Conservation (phyloP, 768 basidiomycete genomes). For the Agrocybe chaxingu region DNA sequence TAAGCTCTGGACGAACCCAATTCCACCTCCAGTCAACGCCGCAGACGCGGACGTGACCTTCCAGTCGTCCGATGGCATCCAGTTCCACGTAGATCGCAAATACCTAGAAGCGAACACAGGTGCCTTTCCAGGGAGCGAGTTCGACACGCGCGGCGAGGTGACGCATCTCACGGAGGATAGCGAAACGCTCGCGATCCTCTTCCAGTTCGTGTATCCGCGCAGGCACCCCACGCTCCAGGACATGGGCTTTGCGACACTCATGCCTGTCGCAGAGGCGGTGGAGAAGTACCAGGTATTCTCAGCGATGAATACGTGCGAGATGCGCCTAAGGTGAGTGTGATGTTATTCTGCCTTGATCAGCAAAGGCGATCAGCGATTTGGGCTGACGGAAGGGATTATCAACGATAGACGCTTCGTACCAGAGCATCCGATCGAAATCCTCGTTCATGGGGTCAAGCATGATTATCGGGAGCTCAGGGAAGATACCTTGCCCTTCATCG, state of each 20-base stretch:
- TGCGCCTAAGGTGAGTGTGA: conserved; percentile 15
- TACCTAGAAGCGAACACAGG: conserved; percentile 11
- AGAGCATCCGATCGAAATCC: conserved; percentile 9
- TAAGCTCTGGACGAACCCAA: too few relatives aligned
- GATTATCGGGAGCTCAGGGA: conserved; percentile 8
- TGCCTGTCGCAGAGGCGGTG: conserved; percentile 21
- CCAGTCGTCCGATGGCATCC: conserved; percentile 10
- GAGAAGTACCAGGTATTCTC: conserved; percentile 25
- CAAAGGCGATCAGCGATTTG: background rate
- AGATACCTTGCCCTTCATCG: background rate
- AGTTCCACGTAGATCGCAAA: conserved; percentile 13
- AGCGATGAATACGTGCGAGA: conserved; percentile 21
- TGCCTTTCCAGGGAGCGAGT: conserved; percentile 14
- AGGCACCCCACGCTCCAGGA: conserved; percentile 19
- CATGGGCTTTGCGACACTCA: conserved; percentile 13
- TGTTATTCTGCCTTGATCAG: background rate
- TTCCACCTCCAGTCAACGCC: too few relatives aligned
- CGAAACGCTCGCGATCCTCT: conserved; percentile 21
- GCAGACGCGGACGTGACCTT: background rate
- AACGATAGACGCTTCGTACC: conserved; percentile 4
- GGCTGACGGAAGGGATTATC: background rate
- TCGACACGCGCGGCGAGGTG: conserved; percentile 12
- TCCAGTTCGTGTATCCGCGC: conserved; percentile 24
- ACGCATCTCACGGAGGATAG: conserved; percentile 20
- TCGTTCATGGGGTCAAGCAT: conserved; percentile 14